A percentile compares a stretch with the other conserved stretches of the same genome.
phyloP scores from a whole-genome alignment of 768 basidiomycete genomes.

The Trametes meyenii region DNA sequence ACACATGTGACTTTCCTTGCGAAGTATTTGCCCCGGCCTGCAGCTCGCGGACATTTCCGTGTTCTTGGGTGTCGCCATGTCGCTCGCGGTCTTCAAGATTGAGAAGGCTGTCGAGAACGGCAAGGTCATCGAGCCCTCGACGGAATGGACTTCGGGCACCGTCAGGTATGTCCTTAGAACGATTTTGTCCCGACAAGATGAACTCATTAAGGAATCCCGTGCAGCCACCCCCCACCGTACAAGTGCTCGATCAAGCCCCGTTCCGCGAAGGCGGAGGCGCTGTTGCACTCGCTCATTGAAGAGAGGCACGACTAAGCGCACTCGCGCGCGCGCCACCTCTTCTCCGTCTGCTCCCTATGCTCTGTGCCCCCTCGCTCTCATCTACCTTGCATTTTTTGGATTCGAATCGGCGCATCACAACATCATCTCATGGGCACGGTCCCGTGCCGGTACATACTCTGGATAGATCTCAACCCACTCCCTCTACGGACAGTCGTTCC shows the following conservation, averaged over 20 bases:
- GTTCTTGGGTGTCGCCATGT: constrained; percentile 34
- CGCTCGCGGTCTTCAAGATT: constrained; percentile 36
- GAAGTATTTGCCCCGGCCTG: constrained; percentile 28
- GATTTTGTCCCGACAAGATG: too few relatives aligned
- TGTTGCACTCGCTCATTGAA: constrained; percentile 23
- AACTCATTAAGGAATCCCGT: neutral
- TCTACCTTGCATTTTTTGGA: neutral
- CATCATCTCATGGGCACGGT: neutral
- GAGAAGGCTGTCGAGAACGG: constrained; percentile 35
- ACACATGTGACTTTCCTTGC: neutral
- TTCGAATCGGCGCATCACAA: constrained; percentile 2
- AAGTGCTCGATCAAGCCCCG: constrained; percentile 35
- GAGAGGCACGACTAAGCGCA: constrained; percentile 6
- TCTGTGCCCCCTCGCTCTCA: too few relatives aligned
- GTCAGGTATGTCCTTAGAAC: constrained; percentile 28
- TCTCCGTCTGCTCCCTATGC: neutral
- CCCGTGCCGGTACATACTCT: neutral
- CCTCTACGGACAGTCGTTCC: constrained; percentile 11
- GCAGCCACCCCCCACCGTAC: constrained; percentile 33
- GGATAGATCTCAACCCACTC: constrained; percentile 1
- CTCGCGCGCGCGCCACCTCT: neutral
- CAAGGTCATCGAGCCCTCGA: constrained; percentile 28
- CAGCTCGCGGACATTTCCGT: constrained; percentile 37
- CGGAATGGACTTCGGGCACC: constrained; percentile 29
- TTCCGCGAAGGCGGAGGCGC: constrained; percentile 28